A percentile compares a stretch with the other conserved stretches of the same genome.
Conservation (phyloP, 1,284 basidiomycete species). For the Prillingera fragicola region DNA sequence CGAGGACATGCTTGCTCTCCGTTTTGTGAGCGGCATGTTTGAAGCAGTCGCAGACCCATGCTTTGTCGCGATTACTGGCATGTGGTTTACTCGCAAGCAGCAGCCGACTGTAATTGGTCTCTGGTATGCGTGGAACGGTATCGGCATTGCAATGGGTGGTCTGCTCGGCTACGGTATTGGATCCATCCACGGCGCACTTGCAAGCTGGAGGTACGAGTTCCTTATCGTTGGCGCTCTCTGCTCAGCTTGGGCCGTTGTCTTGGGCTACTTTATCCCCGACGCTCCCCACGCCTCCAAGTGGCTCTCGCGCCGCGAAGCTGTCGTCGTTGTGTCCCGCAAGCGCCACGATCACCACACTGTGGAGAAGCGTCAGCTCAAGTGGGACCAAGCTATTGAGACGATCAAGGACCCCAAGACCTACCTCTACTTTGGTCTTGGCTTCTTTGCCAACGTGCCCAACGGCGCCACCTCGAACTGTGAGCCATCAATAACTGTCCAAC, state of each 20-base stretch:
- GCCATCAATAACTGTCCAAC: background rate
- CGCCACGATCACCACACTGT: constrained; percentile 46
- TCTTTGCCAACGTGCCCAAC: constrained; percentile 41
- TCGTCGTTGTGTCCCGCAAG: constrained; percentile 45
- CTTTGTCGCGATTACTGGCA: constrained; percentile 32
- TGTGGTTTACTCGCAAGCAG: constrained; percentile 37
- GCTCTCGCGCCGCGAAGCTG: constrained; percentile 40
- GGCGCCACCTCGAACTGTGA: constrained; percentile 25
- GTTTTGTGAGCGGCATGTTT: constrained; percentile 46
- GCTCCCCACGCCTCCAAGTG: constrained; percentile 30
- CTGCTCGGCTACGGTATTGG: constrained; percentile 37
- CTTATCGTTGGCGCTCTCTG: constrained; percentile 40
- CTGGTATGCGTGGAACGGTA: constrained; percentile 39
- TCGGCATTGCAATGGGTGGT: constrained; percentile 37
- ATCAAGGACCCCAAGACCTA: constrained; percentile 43
- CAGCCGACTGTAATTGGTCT: constrained; percentile 37
- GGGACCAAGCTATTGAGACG: constrained; percentile 44
- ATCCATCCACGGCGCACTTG: constrained; percentile 34
- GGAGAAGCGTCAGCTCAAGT: constrained; percentile 45
- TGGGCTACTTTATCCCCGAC: constrained; percentile 34
- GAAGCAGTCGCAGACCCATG: constrained; percentile 47
- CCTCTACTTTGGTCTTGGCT: constrained; percentile 39
- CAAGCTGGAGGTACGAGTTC: constrained; percentile 45
- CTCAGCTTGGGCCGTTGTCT: constrained; percentile 31
- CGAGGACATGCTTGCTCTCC: constrained; percentile 44